These are phyloP conservation scores for Orbilia ellipsospora DNA, from an alignment of 2,329 filamentous ascomycete species.

Conservation along the genomic window DNA sequence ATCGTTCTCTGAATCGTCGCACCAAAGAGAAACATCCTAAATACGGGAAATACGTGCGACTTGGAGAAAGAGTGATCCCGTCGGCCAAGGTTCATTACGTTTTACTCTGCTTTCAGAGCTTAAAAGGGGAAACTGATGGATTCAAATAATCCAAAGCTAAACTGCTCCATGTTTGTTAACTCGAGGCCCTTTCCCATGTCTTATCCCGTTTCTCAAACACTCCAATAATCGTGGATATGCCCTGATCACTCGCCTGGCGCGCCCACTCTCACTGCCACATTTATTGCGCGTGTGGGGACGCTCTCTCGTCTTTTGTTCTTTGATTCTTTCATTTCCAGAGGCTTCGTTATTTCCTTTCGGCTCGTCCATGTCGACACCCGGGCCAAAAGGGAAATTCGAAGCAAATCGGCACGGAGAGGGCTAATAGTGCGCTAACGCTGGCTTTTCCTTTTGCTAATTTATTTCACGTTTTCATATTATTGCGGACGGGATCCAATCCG, in stretches of 20 bases:
- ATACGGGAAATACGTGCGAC: constrained; percentile 31
- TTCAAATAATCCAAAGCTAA: constrained; percentile 9
- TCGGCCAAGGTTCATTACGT: constrained; percentile 7
- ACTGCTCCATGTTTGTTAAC: constrained; percentile 8
- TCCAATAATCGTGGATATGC: constrained; percentile 27
- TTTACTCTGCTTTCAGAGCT: constrained; percentile 17
- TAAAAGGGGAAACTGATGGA: constrained; percentile 45
- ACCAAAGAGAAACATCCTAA: constrained; percentile 7
- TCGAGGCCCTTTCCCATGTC: constrained; percentile 22
- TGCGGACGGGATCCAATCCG: constrained; percentile 37
- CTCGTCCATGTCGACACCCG: constrained; percentile 31
- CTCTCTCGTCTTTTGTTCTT: background rate
- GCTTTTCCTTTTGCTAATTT: constrained; percentile 21
- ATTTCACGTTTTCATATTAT: constrained; percentile 39
- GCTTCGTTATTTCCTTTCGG: constrained; percentile 26
- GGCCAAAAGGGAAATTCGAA: constrained; percentile 51
- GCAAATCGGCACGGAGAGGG: constrained; percentile 31
- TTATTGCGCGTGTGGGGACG: constrained; percentile 30
- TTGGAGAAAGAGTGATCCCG: constrained; percentile 20
- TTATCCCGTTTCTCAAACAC: constrained; percentile 54
- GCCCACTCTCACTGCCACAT: constrained; percentile 11
- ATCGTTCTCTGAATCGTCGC: constrained; percentile 27
- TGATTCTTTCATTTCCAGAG: background rate
- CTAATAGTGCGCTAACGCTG: constrained; percentile 9
- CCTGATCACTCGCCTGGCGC: constrained; percentile 3